Base-by-base conservation (phyloP, 2,329 filamentous ascomycete genomes). In the Cladosporium sp. region DNA sequence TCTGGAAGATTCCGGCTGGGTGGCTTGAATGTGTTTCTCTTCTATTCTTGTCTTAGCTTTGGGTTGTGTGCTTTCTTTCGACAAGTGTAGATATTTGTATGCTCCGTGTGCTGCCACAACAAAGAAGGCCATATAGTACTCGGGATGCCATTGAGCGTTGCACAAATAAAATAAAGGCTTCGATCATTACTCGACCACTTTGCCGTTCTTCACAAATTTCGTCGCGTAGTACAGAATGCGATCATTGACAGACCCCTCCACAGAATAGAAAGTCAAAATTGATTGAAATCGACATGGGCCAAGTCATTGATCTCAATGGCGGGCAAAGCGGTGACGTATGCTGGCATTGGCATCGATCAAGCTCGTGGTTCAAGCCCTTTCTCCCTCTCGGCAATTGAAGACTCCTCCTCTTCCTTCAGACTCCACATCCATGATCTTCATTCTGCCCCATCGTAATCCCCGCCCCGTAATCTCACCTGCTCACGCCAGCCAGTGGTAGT, bases 321-420 rank as follows among this genome's bases (percentile, higher is more conserved):
- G 18, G 31, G 29, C 2, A 10, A 29, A 55, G 18, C 26, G 26
- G 52, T 55, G 52, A 55, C 52, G 52, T 55, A 31, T 33, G 28
- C 18, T 31, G 28, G 49, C 37, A 44, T 44, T 52, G 49, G 14
- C 49, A 28, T 52, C 26, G 49, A 29, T 53, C 55, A 57, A 57
- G 55, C 55, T 57, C 55, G 23, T 18, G n/a, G 2, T 7, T 33
- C 53, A 35, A 56, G 50, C 53, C 53, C 23, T 28, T 18, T 14
- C 3, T 28, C n/a, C 49, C 28, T 56, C 55, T 57, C 55, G 55
- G 55, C 55, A 57, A 57, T 40, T 57, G 55, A 35, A n/a, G 55
- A 57, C 55, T 57, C 55, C 55, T 40, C 55, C 55, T 40, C 55
- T 26, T 57, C 52, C 55, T 57, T 57, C 21, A 8, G n/a, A 35